Conservation (phyloP, 2,329 filamentous ascomycete genomes). For the Aspergillus aculeatinus region DNA sequence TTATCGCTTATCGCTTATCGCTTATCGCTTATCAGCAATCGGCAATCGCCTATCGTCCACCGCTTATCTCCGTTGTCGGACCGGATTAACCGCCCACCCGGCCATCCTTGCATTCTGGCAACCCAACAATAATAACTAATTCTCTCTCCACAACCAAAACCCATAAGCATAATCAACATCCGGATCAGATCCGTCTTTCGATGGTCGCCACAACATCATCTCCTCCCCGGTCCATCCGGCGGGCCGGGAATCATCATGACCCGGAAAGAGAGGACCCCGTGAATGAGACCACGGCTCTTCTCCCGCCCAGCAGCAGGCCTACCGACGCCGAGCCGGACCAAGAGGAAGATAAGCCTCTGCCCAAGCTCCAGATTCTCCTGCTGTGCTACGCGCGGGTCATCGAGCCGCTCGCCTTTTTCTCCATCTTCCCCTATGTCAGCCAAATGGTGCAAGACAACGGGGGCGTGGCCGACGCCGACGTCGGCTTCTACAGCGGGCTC, state of each 20-base stretch:
- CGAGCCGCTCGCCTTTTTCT: slow-evolving; percentile 80
- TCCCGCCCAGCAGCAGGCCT: background rate
- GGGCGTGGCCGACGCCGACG: slow-evolving; percentile 48
- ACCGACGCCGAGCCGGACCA: background rate
- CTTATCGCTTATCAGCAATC: too few species aligned
- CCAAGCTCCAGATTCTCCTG: slow-evolving; percentile 54
- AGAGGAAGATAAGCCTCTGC: slow-evolving; percentile 52
- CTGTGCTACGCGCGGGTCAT: slow-evolving; percentile 72
- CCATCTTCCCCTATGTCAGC: slow-evolving; percentile 77
- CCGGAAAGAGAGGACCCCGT: background rate
- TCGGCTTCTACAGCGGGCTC: slow-evolving; percentile 76
- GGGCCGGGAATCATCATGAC: background rate
- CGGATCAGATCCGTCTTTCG: background rate
- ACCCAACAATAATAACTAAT: too few species aligned
- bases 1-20: too few species aligned
- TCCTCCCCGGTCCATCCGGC: background rate
- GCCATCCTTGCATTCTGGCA: too few species aligned
- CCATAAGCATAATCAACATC: too few species aligned
- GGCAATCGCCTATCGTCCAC: too few species aligned
- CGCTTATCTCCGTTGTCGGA: too few species aligned
- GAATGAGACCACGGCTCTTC: background rate
- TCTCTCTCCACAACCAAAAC: too few species aligned
- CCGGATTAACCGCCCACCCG: too few species aligned
- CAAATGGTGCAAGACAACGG: slow-evolving; percentile 72
- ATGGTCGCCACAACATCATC: background rate